phyloP scores from a whole-genome alignment of 176 grass and related monocot species.

The Bothriochloa decipiens region DNA sequence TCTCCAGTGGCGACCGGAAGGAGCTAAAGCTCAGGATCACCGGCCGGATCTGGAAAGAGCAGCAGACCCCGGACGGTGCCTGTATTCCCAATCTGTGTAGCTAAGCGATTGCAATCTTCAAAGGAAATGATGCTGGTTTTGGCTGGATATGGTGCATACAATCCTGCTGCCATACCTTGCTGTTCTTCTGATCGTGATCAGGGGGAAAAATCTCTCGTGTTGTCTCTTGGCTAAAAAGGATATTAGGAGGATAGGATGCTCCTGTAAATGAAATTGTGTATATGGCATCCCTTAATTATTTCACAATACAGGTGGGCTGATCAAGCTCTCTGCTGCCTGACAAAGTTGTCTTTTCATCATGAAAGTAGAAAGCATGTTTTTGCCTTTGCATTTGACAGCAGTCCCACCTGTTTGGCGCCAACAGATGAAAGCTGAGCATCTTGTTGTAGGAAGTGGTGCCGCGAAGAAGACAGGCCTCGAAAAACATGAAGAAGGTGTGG shows the following conservation, averaged over 20 bases:
- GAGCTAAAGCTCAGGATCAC: slow-evolving; percentile 82
- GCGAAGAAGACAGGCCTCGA: not conserved
- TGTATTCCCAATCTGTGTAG: slow-evolving; percentile 18
- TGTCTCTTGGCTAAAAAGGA: not conserved
- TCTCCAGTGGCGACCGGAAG: slow-evolving; percentile 71
- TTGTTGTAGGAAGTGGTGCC: not conserved
- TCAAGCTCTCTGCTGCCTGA: not conserved
- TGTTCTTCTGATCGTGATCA: not conserved
- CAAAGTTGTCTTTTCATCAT: not conserved
- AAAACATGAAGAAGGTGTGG: not conserved
- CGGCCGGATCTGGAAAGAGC: slow-evolving; percentile 73
- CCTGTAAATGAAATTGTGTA: slow-evolving; percentile 1
- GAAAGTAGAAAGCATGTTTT: not conserved
- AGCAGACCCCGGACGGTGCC: slow-evolving; percentile 58
- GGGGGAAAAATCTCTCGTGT: not conserved
- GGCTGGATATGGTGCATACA: not conserved
- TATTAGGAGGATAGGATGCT: slow-evolving; percentile 1
- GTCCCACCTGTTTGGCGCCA: not conserved
- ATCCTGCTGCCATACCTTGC: not conserved
- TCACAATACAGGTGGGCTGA: not conserved
- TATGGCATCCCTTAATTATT: not conserved
- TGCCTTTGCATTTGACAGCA: not conserved
- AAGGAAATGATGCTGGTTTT: not conserved
- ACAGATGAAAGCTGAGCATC: not conserved
- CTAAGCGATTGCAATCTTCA: not conserved